Evolutionary conservation across 257 asterid species (phyloP), one percentile per base, ranked within the genome.

Genomic region (Nicotiana sylvestris): DNA sequence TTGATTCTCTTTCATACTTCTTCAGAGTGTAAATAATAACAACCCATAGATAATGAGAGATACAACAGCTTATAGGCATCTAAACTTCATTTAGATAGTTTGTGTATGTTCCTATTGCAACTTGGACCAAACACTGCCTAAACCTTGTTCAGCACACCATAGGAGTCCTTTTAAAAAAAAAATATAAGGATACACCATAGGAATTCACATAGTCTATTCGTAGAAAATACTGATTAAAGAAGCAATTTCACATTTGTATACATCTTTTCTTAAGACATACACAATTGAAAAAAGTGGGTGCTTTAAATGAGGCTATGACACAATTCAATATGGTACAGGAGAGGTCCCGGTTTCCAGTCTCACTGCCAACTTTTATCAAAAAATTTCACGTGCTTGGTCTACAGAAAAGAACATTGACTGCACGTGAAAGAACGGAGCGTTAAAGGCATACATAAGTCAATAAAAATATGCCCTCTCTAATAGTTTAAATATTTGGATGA

Each of bases 1-100:
- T 1, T n/a, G 43, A 69, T 70, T 70, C 12, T 70, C 58, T 3
- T n/a, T 70, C 78, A 43, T 70, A 70, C 77, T 70, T 70, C 78
- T 43, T 70, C 35, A n/a, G 78, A 39, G 35, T 43, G 58, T 21
- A 70, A 70, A n/a, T 21, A 56, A 70, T 43, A 70, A 43, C 58
- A 70, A 17, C 58, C 33, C 58, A 21, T 30, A 2, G 58, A 70
- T 2, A 70, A 35, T 12, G 16, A 43, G 35, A 70, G 57, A 70
- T 39, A 51, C 4, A 56, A 3, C 78, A 43, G 21, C 37, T 1
- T 70, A 16, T n/a, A 43, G 46, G 78, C 37, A 43, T n/a, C 33
- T 69, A n/a, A 17, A 21, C n/a, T 29, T 43, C 60, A 43, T 43
- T 69, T 21, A 43, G 78, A 12, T 70, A 70, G 35, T 70, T 43